phyloP scores from a whole-genome alignment of 345 rosid genomes.

The Cardamine occulta region DNA sequence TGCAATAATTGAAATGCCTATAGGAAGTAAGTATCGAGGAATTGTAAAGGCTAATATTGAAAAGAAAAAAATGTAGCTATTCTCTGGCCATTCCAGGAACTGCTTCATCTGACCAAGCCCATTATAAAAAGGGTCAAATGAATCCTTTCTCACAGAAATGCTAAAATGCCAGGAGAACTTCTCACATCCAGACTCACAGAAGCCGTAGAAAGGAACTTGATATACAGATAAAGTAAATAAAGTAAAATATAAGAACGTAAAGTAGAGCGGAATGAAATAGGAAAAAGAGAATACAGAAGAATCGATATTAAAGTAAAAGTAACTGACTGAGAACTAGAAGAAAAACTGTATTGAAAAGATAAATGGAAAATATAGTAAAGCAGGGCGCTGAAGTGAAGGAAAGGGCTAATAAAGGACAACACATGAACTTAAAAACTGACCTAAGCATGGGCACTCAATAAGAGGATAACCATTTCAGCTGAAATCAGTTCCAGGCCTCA shows the following conservation, averaged over 20 bases:
- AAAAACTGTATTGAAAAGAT: constrained; percentile 47
- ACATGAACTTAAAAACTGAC: constrained; percentile 84
- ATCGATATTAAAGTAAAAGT: constrained; percentile 20
- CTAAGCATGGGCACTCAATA: constrained; percentile 77
- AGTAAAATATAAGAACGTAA: constrained; percentile 12
- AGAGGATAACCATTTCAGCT: constrained; percentile 84
- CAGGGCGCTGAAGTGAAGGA: constrained; percentile 56
- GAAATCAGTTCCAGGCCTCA: constrained; percentile 98
- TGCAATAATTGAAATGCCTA: constrained; percentile 1
- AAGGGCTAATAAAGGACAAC: constrained; percentile 60
- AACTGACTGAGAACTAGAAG: constrained; percentile 47
- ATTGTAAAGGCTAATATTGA: neutral
- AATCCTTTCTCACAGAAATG: constrained; percentile 5
- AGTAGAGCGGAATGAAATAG: constrained; percentile 35
- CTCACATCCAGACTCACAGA: neutral
- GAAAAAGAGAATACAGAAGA: constrained; percentile 37
- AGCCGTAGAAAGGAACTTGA: constrained; percentile 2
- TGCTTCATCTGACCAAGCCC: constrained; percentile 2
- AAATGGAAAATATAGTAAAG: constrained; percentile 59
- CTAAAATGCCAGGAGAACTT: neutral
- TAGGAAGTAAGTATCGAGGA: neutral
- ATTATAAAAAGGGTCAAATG: neutral
- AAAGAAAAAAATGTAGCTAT: neutral
- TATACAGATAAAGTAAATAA: constrained; percentile 3
- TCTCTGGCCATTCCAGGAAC: neutral